A percentile compares a stretch with the other conserved stretches of the same genome.
Evolutionary conservation across 2,329 filamentous ascomycete species (phyloP).

Genomic region (Penicillium sp.): DNA sequence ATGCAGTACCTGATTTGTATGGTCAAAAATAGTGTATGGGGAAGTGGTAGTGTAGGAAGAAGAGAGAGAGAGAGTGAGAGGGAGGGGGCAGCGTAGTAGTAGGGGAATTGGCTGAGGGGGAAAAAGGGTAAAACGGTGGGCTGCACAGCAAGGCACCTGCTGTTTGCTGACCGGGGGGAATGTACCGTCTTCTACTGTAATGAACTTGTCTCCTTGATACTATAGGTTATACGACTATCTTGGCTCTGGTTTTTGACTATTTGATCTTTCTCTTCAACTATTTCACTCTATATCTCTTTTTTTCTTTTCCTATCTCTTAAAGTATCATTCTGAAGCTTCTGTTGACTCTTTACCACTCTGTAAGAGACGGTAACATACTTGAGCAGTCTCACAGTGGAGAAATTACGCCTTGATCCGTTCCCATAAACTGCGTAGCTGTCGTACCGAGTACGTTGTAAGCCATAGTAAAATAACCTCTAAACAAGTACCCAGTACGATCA

Average conservation of each 20-base stretch:
- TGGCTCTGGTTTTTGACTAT: not conserved
- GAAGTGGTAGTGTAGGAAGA: slow-evolving; percentile 31
- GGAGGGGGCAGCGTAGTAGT: slow-evolving; percentile 31
- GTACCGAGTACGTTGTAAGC: slow-evolving; percentile 16
- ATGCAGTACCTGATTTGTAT: slow-evolving; percentile 39
- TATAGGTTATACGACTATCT: not conserved
- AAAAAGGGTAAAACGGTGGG: slow-evolving; percentile 22
- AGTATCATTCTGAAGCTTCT: not conserved
- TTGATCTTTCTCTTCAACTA: no score
- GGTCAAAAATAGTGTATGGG: slow-evolving; percentile 26
- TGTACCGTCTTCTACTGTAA: slow-evolving; percentile 13
- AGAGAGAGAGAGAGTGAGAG: slow-evolving; percentile 29
- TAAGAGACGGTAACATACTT: slow-evolving; percentile 15
- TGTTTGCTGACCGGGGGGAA: slow-evolving; percentile 26
- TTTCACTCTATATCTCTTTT: not conserved
- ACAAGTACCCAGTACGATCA: slow-evolving; percentile 12
- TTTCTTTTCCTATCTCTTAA: not conserved
- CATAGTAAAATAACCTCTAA: slow-evolving; percentile 12
- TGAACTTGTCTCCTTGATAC: not conserved
- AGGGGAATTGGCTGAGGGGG: slow-evolving; percentile 25
- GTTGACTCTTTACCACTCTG: not conserved
- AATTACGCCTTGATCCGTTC: slow-evolving; percentile 13
- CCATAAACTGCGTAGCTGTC: slow-evolving; percentile 18
- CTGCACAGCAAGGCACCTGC: slow-evolving; percentile 24
- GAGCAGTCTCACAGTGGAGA: slow-evolving; percentile 15